phyloP scores from a whole-genome alignment of 2,329 filamentous ascomycete genomes.

The Colletotrichum gloeosporioides region DNA sequence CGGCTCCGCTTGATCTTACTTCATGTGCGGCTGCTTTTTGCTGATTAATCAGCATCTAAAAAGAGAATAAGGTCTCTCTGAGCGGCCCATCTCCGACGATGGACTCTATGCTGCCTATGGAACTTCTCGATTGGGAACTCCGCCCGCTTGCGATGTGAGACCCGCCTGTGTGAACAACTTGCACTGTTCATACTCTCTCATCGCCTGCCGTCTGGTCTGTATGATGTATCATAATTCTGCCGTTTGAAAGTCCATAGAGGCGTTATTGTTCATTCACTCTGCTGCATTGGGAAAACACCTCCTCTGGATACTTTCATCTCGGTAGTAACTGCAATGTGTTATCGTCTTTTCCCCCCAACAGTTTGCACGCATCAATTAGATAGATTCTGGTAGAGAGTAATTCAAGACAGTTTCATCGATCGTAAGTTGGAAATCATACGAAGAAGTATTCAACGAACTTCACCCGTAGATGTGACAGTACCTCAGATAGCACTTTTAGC shows the following conservation, averaged over 20 bases:
- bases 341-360: accelerated
- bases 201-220: accelerated
- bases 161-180: background rate
- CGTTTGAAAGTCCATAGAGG: background rate
- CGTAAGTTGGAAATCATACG: accelerated
- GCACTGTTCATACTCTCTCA: background rate
- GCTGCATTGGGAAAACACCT: background rate
- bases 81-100: background rate
- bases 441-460: background rate
- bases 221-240: background rate
- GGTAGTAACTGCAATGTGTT: background rate
- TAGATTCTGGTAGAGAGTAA: background rate
- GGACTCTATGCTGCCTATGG: background rate
- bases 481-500: background rate
- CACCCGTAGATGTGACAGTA: background rate
- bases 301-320: background rate
- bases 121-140: background rate
- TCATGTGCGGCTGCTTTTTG: background rate
- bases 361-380: background rate
- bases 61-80: background rate
- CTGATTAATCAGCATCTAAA: background rate
- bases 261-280: background rate
- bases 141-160: background rate
- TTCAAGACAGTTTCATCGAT: background rate
- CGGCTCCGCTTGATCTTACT: background rate